Conservation (phyloP, 768 basidiomycete genomes). For the Pleurotus djamor region DNA sequence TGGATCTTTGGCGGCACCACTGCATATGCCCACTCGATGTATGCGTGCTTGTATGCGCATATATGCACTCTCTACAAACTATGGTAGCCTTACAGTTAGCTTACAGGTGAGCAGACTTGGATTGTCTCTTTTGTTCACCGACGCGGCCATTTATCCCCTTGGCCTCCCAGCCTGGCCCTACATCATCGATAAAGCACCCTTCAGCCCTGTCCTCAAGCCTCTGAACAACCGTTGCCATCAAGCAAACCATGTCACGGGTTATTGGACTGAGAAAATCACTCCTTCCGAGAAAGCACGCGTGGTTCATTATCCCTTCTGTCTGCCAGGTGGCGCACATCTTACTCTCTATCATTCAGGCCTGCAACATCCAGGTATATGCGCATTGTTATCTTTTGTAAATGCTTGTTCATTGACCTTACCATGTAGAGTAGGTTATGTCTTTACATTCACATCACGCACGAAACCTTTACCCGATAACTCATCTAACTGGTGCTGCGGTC, state of each 20-base stretch:
- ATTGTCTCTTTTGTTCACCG: constrained; percentile 1
- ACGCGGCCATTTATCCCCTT: constrained; percentile 6
- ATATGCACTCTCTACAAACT: background rate
- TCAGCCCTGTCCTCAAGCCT: constrained; percentile 1
- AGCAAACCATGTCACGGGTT: background rate
- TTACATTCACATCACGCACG: background rate
- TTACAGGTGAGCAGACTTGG: background rate
- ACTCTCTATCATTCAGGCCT: no score
- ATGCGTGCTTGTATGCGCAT: constrained; percentile 1
- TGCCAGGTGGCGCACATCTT: background rate
- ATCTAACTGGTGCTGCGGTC: background rate
- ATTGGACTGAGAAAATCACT: background rate
- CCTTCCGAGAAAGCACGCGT: background rate
- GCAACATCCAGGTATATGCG: no score
- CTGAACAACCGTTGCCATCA: constrained; percentile 6
- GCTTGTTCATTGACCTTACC: background rate
- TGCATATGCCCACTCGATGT: background rate
- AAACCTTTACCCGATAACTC: background rate
- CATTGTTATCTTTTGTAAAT: no score
- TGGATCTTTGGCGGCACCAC: background rate
- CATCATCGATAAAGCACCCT: background rate
- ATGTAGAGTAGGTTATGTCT: background rate
- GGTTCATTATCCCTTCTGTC: background rate
- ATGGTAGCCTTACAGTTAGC: no score
- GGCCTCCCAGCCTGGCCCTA: background rate